Base-by-base conservation (phyloP, 1,284 basidiomycete species). In the Anthracocystis setariae region DNA sequence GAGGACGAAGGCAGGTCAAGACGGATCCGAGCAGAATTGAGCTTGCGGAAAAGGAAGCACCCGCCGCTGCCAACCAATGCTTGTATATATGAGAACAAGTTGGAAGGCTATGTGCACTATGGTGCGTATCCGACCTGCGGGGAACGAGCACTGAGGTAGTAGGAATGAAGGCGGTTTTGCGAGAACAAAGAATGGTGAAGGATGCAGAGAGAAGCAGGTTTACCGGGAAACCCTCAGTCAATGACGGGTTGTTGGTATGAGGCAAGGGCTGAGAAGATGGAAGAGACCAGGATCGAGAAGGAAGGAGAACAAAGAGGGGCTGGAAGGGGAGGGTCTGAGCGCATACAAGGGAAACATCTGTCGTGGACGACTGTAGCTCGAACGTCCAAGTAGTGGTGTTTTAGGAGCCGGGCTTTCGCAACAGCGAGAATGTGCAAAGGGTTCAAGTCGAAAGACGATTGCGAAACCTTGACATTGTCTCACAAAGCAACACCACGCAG, bases 151-250 rank as follows among this genome's bases (percentile, higher is more conserved):
- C 29, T 3, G 24, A 40, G 3, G 3, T 29, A 25, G 29, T 7
- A n/a, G 17, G 25, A 35, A 46, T 24, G 46, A 47, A 23, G 29
- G 29, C 29, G 29, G 12, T 5, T 5, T 29, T 29, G 29, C 18
- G 33, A 18, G 12, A 46, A 27, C 2, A 37, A 15, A 5, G 18
- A 37, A 38, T n/a, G 18, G 25, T 9, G 18, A 21, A 50, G 17
- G 25, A 18, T n/a, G 9, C 18, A 35, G 17, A 38, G 48, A 40
- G 38, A 44, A 43, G 49, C 46, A 53, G 38, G 51, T 61, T 24
- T 52, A 50, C 50, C 58, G 46, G 58, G 50, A 60, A 20, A 53
- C 39, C 29, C 25, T 23, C 23, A 47, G 20, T n/a, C 18, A n/a
- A n/a, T n/a, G 27, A 25, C 42, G 35, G n/a, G 29, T 33, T 49